A percentile compares a stretch with the other conserved stretches of the same genome.
Conservation (phyloP, 2,329 filamentous ascomycete genomes). For the Ilyonectria sp. region DNA sequence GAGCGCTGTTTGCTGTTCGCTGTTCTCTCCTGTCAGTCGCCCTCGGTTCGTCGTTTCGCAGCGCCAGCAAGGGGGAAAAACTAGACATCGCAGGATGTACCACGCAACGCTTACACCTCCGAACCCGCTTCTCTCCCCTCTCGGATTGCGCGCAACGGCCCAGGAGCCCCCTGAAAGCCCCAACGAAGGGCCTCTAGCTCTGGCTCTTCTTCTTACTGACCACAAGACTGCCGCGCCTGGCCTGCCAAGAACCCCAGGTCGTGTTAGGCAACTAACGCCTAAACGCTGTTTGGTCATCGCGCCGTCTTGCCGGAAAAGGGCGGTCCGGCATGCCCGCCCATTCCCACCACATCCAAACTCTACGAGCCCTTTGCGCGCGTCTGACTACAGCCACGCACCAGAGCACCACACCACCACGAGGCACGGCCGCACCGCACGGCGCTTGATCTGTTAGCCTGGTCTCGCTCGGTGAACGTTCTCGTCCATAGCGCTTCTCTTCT, state of each 20-base stretch:
- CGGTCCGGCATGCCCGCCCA: slow-evolving; percentile 25
- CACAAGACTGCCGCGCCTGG: neutral
- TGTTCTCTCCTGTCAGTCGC: neutral
- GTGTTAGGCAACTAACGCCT: slow-evolving; percentile 20
- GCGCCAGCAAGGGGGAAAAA: slow-evolving; percentile 7
- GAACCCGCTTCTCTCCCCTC: slow-evolving; percentile 15
- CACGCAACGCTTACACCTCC: slow-evolving; percentile 37
- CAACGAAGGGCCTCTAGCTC: neutral
- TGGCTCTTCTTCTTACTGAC: neutral
- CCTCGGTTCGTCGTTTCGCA: neutral
- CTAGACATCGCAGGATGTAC: slow-evolving; percentile 12
- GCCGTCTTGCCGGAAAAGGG: slow-evolving; percentile 23
- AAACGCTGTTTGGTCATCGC: slow-evolving; percentile 13
- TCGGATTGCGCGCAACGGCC: neutral
- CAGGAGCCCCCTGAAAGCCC: neutral
- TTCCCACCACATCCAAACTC: slow-evolving; percentile 27
- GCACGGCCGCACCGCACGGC: slow-evolving; percentile 22
- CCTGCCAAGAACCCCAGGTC: slow-evolving; percentile 8
- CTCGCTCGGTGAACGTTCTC: slow-evolving; percentile 52
- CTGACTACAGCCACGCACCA: slow-evolving; percentile 24
- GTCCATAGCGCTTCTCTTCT: slow-evolving; percentile 45
- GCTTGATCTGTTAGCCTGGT: slow-evolving; percentile 39
- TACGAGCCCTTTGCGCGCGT: slow-evolving; percentile 16
- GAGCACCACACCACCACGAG: slow-evolving; percentile 30
- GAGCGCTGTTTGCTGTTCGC: slow-evolving; percentile 6